Evolutionary conservation across 495 filamentous ascomycete species (phyloP), one percentile per base, ranked within the genome.

Genomic region (Penicillium paxilli): DNA sequence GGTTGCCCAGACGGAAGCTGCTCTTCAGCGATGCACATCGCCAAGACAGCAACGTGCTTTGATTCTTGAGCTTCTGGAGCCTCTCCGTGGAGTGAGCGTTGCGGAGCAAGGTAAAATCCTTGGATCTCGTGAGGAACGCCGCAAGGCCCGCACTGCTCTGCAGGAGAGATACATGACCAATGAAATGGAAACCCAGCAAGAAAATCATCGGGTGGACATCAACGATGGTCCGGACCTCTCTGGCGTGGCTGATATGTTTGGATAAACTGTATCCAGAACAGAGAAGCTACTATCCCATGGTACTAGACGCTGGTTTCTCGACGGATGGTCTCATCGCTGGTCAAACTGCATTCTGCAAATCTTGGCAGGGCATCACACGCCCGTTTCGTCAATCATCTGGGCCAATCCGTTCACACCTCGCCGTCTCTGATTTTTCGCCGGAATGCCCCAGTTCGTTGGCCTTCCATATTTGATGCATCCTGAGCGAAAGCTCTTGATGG

Each of bases 61-160:
- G 16, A 84, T 98, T 33, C 72, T 98, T n/a, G 90, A 96, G 50
- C 76, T 99, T 7, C 75, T 99, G 12, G 86, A 92, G 54, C 86
- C 90, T 33, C 71, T 98, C 12, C 84, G 95, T 44, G 92, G 94
- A 3, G 84, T 96, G 4, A 92, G 91, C 56, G 89, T 99, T 49
- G 87, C 91, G 17, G 94, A 98, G 69, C 87, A 92, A 75, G 94
- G 94, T 32, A 93, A 91, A 70, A 82, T 98, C 14, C 57, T 78
- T 33, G 70, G 73, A 37, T 73, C 78, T 4, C 69, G 75, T 23
- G 71, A 77, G 59, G 78, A 80, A 49, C 77, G 73, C 28, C 78
- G 80, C 45, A 83, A 79, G 59, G 58, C 72, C 16, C 77, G 76
- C 54, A 78, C 68, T 48, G 78, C 71, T 2, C 65, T 83, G 45